phyloP scores from a whole-genome alignment of 129 eudicot genomes.

The Ambrosia trifida region DNA sequence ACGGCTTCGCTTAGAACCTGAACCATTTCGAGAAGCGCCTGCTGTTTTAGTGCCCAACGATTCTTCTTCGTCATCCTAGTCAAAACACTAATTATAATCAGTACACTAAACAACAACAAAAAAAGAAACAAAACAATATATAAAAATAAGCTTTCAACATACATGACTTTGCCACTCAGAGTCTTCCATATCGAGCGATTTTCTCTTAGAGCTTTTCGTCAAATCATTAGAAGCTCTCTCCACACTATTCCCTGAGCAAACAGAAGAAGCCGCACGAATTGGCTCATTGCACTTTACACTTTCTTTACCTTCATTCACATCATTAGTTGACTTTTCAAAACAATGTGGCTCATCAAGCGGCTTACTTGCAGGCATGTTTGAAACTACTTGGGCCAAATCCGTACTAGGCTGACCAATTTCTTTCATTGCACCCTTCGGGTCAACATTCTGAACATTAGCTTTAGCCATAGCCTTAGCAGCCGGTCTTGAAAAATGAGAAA shows the following conservation, averaged over 20 bases:
- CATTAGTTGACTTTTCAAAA: constrained; percentile 42
- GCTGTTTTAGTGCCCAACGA: constrained; percentile 56
- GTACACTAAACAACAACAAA: neutral
- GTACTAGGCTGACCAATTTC: constrained; percentile 42
- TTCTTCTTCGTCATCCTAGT: constrained; percentile 84
- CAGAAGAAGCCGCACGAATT: constrained; percentile 76
- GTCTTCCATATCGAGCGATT: constrained; percentile 64
- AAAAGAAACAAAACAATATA: neutral
- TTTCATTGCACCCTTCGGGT: constrained; percentile 22
- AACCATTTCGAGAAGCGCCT: constrained; percentile 54
- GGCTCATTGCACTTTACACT: constrained; percentile 56
- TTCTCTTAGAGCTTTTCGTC: constrained; percentile 58
- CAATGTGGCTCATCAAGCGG: constrained; percentile 44
- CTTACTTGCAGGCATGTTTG: constrained; percentile 35
- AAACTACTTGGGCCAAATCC: constrained; percentile 32
- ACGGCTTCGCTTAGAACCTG: constrained; percentile 90
- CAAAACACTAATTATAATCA: constrained; percentile 16
- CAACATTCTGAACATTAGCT: constrained; percentile 27
- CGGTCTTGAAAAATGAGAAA: constrained; percentile 78
- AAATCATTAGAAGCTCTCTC: constrained; percentile 76
- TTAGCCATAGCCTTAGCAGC: constrained; percentile 53
- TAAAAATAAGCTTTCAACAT: constrained; percentile 32
- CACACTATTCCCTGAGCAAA: constrained; percentile 87
- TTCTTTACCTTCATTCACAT: constrained; percentile 39
- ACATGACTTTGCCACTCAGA: constrained; percentile 81